Evolutionary conservation across 2,329 filamentous ascomycete species (phyloP), one percentile per base, ranked within the genome.

Genomic region (Fusarium sp.): DNA sequence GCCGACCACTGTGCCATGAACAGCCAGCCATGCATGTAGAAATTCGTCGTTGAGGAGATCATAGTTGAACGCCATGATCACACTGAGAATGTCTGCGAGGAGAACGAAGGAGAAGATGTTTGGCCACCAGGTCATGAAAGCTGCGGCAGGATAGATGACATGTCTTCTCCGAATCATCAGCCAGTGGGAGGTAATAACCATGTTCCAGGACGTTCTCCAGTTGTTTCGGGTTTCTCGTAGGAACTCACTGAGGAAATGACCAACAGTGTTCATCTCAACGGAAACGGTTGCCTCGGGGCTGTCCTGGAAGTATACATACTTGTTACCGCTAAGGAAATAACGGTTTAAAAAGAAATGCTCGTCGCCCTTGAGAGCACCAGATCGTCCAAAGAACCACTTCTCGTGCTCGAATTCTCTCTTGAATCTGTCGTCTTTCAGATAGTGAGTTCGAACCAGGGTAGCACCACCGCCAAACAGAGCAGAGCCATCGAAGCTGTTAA

Each of bases 311-410:
- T n/a, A 12, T 29, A 73, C 27, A 9, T 10, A 7, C 51, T 40
- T 69, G n/a, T 18, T 52, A 22, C 34, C 24, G 12, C n/a, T n/a
- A 2, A 73, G 40, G 4, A 73, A 40, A 30, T 64, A 65, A 0
- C 52, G 57, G 11, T 58, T 63, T 5, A 73, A 55, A 42, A 61
- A 74, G 6, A 52, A 45, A 27, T 74, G 46, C 11, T 73, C 72
- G 2, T 66, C 71, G 12, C 48, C 56, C 14, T 40, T 57, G 12
- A 69, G 54, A 7, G 44, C 49, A 12, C 70, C 72, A 8, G 24
- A 30, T 25, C 24, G 48, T 7, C 46, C 51, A 51, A 68, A 60
- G 41, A 48, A 49, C 49, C 53, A 73, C 7, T 20, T 46, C 10
- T 73, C 70, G 3, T 40, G 58, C 40, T 63, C 64, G 8, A 73